These are phyloP conservation scores for Lactarius indigo DNA, from an alignment of 768 basidiomycete species.

Conservation along the genomic window DNA sequence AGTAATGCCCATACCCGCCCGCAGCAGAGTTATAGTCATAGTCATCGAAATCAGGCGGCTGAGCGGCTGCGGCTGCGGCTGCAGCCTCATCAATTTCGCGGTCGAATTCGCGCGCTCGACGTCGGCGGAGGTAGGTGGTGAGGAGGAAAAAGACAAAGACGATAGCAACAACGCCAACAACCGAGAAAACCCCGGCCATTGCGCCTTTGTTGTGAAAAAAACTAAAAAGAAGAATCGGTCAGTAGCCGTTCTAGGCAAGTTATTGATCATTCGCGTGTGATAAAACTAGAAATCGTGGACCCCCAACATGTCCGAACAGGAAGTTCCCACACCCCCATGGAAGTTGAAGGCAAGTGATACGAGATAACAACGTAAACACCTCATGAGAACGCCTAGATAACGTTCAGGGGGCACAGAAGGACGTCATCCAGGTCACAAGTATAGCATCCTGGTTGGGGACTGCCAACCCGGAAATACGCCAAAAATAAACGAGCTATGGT, in stretches of 20 bases:
- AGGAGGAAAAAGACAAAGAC: slow-evolving; percentile 51
- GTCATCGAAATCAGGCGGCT: slow-evolving; percentile 50
- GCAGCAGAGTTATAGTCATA: slow-evolving; percentile 34
- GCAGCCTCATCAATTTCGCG: slow-evolving; percentile 72
- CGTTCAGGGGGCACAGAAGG: not conserved
- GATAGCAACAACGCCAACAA: slow-evolving; percentile 59
- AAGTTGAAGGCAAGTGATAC: not conserved
- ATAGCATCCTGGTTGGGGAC: not conserved
- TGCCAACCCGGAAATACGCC: not conserved
- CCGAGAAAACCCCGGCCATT: slow-evolving; percentile 67
- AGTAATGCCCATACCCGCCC: slow-evolving; percentile 38
- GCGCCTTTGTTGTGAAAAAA: slow-evolving; percentile 74
- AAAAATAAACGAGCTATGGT: not conserved
- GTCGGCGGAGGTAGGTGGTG: slow-evolving; percentile 55
- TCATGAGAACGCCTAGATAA: not conserved
- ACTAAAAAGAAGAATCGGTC: not conserved
- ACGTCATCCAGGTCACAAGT: not conserved
- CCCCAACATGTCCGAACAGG: not conserved
- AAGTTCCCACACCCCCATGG: not conserved
- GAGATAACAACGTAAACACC: not conserved
- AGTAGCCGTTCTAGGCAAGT: not conserved
- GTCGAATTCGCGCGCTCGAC: slow-evolving; percentile 62
- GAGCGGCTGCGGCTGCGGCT: slow-evolving; percentile 52
- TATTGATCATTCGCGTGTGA: not conserved
- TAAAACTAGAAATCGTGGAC: not conserved